These are phyloP conservation scores for Telopea speciosissima DNA, from an alignment of 177 flowering plant genomes.

Conservation along the genomic window DNA sequence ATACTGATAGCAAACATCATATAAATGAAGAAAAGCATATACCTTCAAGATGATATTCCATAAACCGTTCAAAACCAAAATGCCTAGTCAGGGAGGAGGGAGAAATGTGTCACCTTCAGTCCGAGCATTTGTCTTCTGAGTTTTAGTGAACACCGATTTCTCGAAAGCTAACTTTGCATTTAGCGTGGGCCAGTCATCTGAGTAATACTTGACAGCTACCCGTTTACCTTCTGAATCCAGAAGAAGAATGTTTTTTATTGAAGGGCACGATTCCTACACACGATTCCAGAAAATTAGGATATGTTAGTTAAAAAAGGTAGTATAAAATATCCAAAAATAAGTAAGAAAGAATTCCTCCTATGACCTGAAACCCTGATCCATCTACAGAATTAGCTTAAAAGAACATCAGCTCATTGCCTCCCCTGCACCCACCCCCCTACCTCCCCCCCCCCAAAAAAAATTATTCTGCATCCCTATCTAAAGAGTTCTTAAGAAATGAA, in stretches of 20 bases:
- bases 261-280: conserved; percentile 40
- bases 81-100: background rate
- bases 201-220: conserved; percentile 56
- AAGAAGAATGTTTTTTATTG: conserved; percentile 50
- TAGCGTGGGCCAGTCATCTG: conserved; percentile 60
- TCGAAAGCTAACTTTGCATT: conserved; percentile 45
- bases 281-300: background rate
- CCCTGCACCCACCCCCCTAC: too few relatives aligned
- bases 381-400: background rate
- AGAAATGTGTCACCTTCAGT: conserved; percentile 39
- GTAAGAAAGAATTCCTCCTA: background rate
- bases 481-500: background rate
- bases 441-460: too few relatives aligned
- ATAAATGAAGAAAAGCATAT: background rate
- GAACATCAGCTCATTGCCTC: background rate
- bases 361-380: background rate
- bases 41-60: conserved; percentile 2
- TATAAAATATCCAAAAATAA: background rate
- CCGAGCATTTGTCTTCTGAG: conserved; percentile 59
- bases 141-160: conserved; percentile 50
- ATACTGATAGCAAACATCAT: background rate
- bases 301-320: background rate
- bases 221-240: conserved; percentile 60
- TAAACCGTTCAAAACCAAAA: background rate
- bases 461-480: background rate